Base-by-base conservation (phyloP, 371 early-diverging fungal species). In the Massospora cicadina region DNA sequence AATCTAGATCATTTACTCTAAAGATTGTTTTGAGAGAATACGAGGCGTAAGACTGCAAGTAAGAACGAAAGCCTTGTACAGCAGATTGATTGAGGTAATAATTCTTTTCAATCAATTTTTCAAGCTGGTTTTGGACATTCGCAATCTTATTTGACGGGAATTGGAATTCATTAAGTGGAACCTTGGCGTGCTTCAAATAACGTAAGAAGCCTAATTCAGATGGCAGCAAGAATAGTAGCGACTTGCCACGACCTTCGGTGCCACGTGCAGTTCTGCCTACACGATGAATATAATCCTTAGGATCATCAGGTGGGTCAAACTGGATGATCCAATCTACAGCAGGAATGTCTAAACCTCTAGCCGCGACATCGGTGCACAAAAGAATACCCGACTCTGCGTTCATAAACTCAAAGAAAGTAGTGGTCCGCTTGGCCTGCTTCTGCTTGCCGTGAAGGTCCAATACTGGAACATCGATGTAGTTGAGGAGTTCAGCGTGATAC, bases 81-180 rank as follows among this genome's bases (percentile, higher is more conserved):
- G 98, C 99, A n/a, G 90, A 89, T 72, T 89, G 84, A 79, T 97
- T 89, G n/a, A 99, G 80, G 75, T 96, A 98, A 74, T 91, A 97
- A 81, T 98, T 99, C 82, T 93, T 93, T 72, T 91, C 90, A 2
- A 99, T 85, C 60, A 98, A 81, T 72, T 87, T 85, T 68, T 98
- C 98, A 3, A 98, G 83, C 80, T 96, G 81, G 55, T 84, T 77
- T 77, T 97, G 96, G 27, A 97, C 92, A 72, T 95, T 95, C 71
- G 96, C 86, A 65, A 97, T 83, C 81, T 97, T 96, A 77, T 72
- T 83, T 1, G 78, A 69, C 26, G 96, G 96, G 83, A 97, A 95
- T 73, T 95, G 89, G 77, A 91, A 98, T 77, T 97, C 98, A 77
- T 98, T 96, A 68, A 95, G 82, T 10, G 91, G 95, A 1, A 95